phyloP scores from a whole-genome alignment of 805 yeast genomes.

The Metschnikowia anglica region DNA sequence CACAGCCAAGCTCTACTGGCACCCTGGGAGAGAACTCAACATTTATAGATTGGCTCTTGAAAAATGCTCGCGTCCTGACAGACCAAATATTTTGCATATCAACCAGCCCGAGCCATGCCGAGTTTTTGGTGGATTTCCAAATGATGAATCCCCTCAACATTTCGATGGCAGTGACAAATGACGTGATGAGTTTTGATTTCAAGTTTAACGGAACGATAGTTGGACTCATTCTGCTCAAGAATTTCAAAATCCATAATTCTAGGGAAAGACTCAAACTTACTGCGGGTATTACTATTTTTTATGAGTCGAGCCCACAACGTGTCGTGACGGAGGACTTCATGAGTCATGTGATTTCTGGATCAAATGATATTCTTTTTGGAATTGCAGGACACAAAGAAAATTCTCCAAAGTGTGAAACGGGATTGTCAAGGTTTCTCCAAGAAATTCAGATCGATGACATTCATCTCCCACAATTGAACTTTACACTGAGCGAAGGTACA shows the following conservation, averaged over 20 bases:
- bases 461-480: constrained; percentile 19
- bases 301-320: constrained; percentile 9
- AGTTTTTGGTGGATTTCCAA: constrained; percentile 30
- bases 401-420: neutral
- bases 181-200: constrained; percentile 27
- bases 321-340: constrained; percentile 19
- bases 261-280: constrained; percentile 21
- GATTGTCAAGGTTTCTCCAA: constrained; percentile 6
- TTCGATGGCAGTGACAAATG: constrained; percentile 25
- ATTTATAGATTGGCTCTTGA: constrained; percentile 12
- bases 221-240: constrained; percentile 29
- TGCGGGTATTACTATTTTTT: constrained; percentile 19
- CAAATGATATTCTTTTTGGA: constrained; percentile 10
- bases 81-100: constrained; percentile 25
- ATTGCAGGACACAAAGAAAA: constrained; percentile 3
- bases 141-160: constrained; percentile 34
- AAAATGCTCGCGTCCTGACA: constrained; percentile 7
- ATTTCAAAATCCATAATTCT: constrained; percentile 22
- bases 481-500: constrained; percentile 2
- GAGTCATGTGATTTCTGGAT: constrained; percentile 24
- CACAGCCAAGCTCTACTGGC: neutral
- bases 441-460: constrained; percentile 17
- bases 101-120: constrained; percentile 24
- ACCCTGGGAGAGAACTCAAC: neutral
- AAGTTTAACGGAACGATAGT: constrained; percentile 33